Percentiles rank a stretch among this genome's conserved stretches.
Conservation (phyloP, 108 stramenopile genomes). For the Nannochloropsis oceanica region DNA sequence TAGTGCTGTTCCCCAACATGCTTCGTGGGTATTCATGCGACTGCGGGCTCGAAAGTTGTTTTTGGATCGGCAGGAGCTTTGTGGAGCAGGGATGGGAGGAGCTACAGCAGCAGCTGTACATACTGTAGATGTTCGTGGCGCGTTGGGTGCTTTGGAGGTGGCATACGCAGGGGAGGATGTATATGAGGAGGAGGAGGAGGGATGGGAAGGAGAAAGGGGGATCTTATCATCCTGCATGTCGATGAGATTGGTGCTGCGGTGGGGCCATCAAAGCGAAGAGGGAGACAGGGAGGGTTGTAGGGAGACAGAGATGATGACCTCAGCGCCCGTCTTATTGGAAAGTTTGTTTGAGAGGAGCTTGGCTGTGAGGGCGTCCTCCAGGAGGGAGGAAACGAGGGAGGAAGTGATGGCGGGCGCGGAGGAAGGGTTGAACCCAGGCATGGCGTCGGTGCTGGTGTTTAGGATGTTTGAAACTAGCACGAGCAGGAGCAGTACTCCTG, state of each 20-base stretch:
- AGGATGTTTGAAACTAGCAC: neutral
- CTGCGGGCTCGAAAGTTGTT: neutral
- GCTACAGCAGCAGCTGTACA: neutral
- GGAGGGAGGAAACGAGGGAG: neutral
- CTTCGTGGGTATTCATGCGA: neutral
- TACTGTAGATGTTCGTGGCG: neutral
- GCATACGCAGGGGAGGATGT: neutral
- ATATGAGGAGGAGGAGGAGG: neutral
- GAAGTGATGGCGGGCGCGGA: neutral
- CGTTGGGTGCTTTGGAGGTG: neutral
- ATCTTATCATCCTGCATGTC: neutral
- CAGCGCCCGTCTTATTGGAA: neutral
- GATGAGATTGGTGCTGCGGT: neutral
- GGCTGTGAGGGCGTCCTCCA: neutral
- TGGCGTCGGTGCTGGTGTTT: neutral
- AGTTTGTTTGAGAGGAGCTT: neutral
- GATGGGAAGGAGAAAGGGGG: neutral
- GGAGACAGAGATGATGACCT: neutral
- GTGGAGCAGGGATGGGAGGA: neutral
- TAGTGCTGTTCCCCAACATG: neutral
- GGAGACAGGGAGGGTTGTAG: neutral
- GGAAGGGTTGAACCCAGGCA: neutral
- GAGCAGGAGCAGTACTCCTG: neutral
- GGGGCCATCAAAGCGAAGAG: neutral
- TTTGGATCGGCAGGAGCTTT: neutral